A percentile compares a stretch with the other conserved stretches of the same genome.
Conservation (phyloP, 768 basidiomycete genomes). For the Tulasnella calospora region DNA sequence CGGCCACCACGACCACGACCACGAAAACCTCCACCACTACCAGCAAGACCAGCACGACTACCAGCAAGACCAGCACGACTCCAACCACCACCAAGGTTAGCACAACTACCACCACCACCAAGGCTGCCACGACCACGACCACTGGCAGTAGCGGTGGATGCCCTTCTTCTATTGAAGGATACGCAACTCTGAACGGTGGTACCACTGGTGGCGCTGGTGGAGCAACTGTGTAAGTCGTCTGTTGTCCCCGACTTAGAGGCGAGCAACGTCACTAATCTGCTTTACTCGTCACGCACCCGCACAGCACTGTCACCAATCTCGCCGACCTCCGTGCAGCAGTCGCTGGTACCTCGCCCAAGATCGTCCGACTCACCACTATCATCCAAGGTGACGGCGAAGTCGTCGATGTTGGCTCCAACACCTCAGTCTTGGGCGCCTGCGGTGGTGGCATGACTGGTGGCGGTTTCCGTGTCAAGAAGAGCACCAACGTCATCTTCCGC, state of each 20-base stretch:
- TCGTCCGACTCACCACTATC: conserved; percentile 28
- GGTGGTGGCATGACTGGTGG: conserved; percentile 16
- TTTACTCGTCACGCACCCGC: no score
- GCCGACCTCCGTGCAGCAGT: conserved; percentile 28
- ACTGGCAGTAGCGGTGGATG: background rate
- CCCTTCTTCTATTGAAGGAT: conserved; percentile 6
- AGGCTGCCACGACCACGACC: background rate
- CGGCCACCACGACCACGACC: background rate
- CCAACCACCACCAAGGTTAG: background rate
- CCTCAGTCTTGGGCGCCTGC: conserved; percentile 13
- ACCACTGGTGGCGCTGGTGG: conserved; percentile 30
- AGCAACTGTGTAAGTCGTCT: conserved; percentile 25
- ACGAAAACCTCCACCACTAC: background rate
- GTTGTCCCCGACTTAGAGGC: no score
- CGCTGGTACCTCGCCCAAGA: conserved; percentile 27
- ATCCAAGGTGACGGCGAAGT: conserved; percentile 22
- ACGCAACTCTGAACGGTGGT: conserved; percentile 28
- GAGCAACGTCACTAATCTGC: background rate
- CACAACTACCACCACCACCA: background rate
- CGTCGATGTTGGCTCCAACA: conserved; percentile 19
- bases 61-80: background rate
- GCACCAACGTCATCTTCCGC: conserved; percentile 22
- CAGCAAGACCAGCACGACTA: background rate
- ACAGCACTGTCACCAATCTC: conserved; percentile 27
- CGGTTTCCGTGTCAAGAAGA: conserved; percentile 19